These are phyloP conservation scores for Leishmania tropica DNA, from an alignment of 208 protist genomes.

Conservation along the genomic window DNA sequence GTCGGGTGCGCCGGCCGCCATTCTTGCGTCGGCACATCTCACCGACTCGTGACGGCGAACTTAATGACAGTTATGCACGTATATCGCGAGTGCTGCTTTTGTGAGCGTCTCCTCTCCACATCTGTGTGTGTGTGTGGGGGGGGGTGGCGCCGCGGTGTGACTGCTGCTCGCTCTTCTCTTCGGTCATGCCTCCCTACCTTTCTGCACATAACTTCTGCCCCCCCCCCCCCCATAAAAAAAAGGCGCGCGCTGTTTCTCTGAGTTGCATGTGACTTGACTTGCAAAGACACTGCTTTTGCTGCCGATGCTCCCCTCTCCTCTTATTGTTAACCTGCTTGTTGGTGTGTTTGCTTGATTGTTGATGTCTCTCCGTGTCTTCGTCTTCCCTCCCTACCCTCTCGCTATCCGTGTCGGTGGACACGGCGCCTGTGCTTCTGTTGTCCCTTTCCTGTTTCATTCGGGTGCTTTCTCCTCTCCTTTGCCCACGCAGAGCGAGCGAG, in stretches of 20 bases:
- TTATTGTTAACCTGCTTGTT: not conserved
- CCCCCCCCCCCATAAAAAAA: not conserved
- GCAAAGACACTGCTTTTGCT: not conserved
- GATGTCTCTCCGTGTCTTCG: not conserved
- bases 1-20: not conserved
- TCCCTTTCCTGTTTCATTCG: not conserved
- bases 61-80: not conserved
- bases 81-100: not conserved
- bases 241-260: not conserved
- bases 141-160: not conserved
- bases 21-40: constrained; percentile 10
- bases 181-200: not conserved
- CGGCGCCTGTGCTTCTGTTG: not conserved
- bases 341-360: not conserved
- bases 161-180: not conserved
- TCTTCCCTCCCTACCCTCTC: not conserved
- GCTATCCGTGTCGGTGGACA: not conserved
- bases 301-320: not conserved
- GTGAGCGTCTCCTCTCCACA: not conserved
- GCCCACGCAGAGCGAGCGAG: not conserved
- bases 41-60: not conserved
- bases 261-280: not conserved
- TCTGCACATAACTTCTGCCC: not conserved
- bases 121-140: not conserved
- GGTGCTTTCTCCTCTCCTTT: not conserved